Evolutionary conservation across 768 basidiomycete species (phyloP).

Genomic region (Termitomyces sp.): DNA sequence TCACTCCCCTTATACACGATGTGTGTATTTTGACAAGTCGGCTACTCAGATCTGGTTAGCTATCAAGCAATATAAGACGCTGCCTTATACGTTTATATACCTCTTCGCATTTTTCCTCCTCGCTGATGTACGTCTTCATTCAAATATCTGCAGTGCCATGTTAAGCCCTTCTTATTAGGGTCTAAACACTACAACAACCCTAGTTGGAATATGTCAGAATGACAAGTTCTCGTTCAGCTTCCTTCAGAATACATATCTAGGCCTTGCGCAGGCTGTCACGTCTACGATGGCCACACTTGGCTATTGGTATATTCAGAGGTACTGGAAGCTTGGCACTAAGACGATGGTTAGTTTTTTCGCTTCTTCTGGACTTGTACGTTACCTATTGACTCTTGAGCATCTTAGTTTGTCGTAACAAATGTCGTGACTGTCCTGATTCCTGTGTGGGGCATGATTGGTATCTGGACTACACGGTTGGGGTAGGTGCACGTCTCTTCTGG

Average conservation of each 20-base stretch:
- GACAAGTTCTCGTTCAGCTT: conserved; percentile 79
- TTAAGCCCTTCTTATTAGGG: conserved; percentile 46
- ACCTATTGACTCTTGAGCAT: not conserved
- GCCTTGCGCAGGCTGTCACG: conserved; percentile 68
- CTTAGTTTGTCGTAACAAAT: conserved; percentile 70
- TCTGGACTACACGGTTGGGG: conserved; percentile 76
- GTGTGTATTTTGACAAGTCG: not conserved
- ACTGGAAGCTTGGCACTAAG: conserved; percentile 77
- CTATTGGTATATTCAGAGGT: conserved; percentile 80
- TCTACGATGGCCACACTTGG: conserved; percentile 67
- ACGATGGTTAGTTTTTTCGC: conserved; percentile 49
- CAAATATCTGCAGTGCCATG: not conserved
- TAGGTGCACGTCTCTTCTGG: conserved; percentile 22
- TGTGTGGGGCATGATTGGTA: conserved; percentile 82
- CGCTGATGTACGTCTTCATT: conserved; percentile 48
- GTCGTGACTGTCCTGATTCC: conserved; percentile 73
- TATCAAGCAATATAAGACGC: conserved; percentile 64
- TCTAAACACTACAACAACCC: conserved; percentile 71
- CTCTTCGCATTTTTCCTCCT: conserved; percentile 74
- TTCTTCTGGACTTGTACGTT: not conserved
- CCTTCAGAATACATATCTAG: conserved; percentile 74
- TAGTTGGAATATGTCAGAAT: conserved; percentile 75
- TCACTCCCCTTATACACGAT: not conserved
- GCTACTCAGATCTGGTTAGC: conserved; percentile 65
- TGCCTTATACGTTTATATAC: conserved; percentile 81